Percentiles rank a stretch among this genome's conserved stretches.
Conservation (phyloP, 345 rosid species). For the Atalantia buxifolia region DNA sequence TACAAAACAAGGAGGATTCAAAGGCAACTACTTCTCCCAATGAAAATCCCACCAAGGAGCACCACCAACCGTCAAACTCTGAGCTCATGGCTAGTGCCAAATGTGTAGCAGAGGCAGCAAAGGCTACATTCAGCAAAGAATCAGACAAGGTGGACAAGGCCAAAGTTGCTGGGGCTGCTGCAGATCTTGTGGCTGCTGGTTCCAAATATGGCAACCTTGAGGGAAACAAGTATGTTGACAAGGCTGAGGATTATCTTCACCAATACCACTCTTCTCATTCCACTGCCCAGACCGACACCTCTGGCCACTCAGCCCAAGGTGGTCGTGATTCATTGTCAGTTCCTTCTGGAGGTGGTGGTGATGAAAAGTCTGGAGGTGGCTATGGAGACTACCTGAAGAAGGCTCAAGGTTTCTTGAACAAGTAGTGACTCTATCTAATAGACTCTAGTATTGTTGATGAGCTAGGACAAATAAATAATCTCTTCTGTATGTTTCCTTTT, state of each 20-base stretch:
- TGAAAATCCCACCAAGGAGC: constrained; percentile 2
- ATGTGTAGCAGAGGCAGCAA: constrained; percentile 59
- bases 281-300: constrained; percentile 24
- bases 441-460: neutral
- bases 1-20: neutral
- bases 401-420: constrained; percentile 56
- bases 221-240: constrained; percentile 55
- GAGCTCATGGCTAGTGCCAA: constrained; percentile 71
- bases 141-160: constrained; percentile 49
- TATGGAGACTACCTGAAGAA: constrained; percentile 48
- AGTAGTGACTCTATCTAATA: neutral
- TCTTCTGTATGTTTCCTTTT: neutral
- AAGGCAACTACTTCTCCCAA: neutral
- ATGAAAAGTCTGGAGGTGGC: constrained; percentile 42
- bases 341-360: constrained; percentile 13
- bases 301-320: constrained; percentile 10
- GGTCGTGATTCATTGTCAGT: neutral
- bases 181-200: constrained; percentile 59
- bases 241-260: constrained; percentile 71
- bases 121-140: constrained; percentile 36
- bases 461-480: neutral
- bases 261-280: constrained; percentile 42
- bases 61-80: constrained; percentile 34
- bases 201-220: constrained; percentile 67
- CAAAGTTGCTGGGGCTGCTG: constrained; percentile 57